A percentile compares a stretch with the other conserved stretches of the same genome.
These are phyloP conservation scores for Arctium lappa DNA, from an alignment of 129 eudicot genomes.

Conservation along the genomic window DNA sequence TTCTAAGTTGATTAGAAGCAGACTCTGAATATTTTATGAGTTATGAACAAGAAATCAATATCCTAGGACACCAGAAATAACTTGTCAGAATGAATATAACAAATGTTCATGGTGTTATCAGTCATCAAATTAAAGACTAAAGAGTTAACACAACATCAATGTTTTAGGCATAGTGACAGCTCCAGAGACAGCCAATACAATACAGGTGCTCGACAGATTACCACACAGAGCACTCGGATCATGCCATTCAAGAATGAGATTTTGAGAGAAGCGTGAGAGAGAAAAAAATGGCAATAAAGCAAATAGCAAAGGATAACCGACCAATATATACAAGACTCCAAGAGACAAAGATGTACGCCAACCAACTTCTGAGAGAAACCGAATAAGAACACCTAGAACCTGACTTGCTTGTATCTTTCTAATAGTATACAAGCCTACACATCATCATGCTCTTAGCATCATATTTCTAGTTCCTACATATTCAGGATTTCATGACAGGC, in stretches of 20 bases:
- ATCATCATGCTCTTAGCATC: neutral
- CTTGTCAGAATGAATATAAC: neutral
- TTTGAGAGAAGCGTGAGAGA: neutral
- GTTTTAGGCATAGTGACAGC: neutral
- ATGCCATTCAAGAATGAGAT: neutral
- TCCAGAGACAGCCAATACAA: neutral
- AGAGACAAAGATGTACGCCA: neutral
- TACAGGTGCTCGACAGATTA: neutral
- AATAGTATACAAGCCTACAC: neutral
- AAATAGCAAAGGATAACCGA: neutral
- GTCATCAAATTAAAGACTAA: neutral
- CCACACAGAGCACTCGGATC: neutral
- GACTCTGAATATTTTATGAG: neutral
- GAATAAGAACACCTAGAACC: neutral
- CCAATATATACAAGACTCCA: neutral
- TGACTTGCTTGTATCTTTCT: neutral
- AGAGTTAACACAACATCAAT: neutral
- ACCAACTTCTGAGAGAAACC: neutral
- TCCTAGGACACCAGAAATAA: neutral
- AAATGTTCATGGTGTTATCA: neutral
- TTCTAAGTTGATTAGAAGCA: too few species aligned
- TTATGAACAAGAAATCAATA: neutral
- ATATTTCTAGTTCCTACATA: neutral
- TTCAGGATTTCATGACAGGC: neutral
- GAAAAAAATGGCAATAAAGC: neutral